Base-by-base conservation (phyloP, 805 yeast genomes). In the Kodamaea kakaduensis region DNA sequence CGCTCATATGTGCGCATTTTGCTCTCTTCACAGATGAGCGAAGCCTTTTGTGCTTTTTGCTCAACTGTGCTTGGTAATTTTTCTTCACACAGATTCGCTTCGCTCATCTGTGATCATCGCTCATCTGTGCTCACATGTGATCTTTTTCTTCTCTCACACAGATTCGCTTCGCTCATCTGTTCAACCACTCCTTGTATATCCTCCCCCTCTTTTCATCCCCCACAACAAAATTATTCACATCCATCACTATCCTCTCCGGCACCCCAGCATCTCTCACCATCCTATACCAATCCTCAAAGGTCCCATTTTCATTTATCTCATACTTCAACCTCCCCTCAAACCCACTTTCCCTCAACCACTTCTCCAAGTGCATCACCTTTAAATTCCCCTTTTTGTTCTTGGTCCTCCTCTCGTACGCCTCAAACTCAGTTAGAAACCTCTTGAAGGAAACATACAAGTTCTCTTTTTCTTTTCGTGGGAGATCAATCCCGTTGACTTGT, bases 151-250 rank as follows among this genome's bases (percentile, higher is more conserved):
- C n/a, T n/a, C n/a, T n/a, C n/a, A n/a, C n/a, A n/a, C n/a, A n/a
- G n/a, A n/a, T n/a, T n/a, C n/a, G n/a, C n/a, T n/a, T n/a, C n/a
- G n/a, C 17, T 5, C 17, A 5, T 7, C 17, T n/a, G 9, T 14
- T 7, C 17, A 25, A 25, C 30, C 37, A 25, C 19, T 31, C 37
- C 22, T 21, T 12, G 40, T 64, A 64, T 31, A 54, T 45, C 21
- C 47, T 51, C 9, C 58, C 43, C 22, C 72, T 44, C 41, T 67
- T 67, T 15, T 58, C 63, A 35, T 64, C 69, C 3, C 71, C 72
- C 7, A 67, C 56, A 7, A 67, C 44, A 41, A 62, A 67, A 37
- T 67, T 67, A 15, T 48, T 45, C 14, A 54, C 49, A 31, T 55
- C 45, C 22, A 58, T 52, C 1, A 44, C 61, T 4, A 63, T 35